A percentile compares a stretch with the other conserved stretches of the same genome.
Evolutionary conservation across 768 basidiomycete genomes (phyloP).

Genomic region (Glaciozyma antarctica): DNA sequence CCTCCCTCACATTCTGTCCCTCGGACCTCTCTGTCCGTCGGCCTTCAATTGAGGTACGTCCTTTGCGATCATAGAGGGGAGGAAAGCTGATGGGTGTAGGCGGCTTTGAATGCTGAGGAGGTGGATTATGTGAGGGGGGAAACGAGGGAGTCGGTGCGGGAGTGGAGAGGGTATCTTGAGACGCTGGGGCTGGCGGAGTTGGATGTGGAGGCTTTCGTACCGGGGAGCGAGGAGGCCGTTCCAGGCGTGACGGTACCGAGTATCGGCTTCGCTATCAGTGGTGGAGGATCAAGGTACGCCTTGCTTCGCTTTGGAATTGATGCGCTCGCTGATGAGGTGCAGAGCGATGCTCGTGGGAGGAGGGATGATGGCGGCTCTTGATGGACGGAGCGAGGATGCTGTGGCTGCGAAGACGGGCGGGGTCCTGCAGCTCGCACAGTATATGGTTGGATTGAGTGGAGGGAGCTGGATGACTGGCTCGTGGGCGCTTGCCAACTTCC

Average conservation of each 20-base stretch:
- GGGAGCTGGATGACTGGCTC: not conserved
- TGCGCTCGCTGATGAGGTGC: too few relatives aligned
- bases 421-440: not conserved
- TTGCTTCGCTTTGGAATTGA: not conserved
- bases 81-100: not conserved
- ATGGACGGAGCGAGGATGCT: not conserved
- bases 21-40: not conserved
- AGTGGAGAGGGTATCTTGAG: not conserved
- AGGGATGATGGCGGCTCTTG: not conserved
- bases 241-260: not conserved
- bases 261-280: not conserved
- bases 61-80: too few relatives aligned
- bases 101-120: not conserved
- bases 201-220: not conserved
- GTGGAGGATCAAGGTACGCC: not conserved
- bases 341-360: not conserved
- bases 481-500: not conserved
- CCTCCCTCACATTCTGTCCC: not conserved
- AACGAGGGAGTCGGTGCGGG: not conserved
- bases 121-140: not conserved
- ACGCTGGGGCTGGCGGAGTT: not conserved
- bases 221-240: not conserved
- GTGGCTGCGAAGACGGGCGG: not conserved
- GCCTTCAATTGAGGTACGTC: not conserved
- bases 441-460: not conserved